Conservation (phyloP, 345 rosid genomes). For the Toxicodendron radicans region DNA sequence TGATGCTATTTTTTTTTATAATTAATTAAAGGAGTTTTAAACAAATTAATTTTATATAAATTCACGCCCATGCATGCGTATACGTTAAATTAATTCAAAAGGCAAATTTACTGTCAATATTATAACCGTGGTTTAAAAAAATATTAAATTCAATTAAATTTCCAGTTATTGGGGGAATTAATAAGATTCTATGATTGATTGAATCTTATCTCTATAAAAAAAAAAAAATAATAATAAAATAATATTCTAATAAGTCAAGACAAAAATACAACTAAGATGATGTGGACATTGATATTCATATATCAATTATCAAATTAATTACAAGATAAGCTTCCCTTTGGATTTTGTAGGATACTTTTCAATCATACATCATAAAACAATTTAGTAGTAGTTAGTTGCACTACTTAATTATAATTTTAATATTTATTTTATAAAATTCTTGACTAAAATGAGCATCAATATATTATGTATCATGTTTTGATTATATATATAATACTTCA, state of each 20-base stretch:
- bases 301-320: not conserved
- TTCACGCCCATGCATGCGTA: too few relatives aligned
- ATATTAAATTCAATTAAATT: too few relatives aligned
- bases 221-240: not conserved
- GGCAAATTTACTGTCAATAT: too few relatives aligned
- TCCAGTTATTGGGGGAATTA: too few relatives aligned
- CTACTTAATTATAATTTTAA: not conserved
- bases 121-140: too few relatives aligned
- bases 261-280: constrained; percentile 16
- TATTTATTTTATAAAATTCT: not conserved
- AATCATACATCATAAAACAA: not conserved
- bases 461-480: too few relatives aligned
- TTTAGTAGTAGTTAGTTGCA: not conserved
- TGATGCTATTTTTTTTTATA: too few relatives aligned
- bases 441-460: too few relatives aligned
- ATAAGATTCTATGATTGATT: not conserved
- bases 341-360: constrained; percentile 1
- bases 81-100: too few relatives aligned
- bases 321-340: not conserved
- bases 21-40: too few relatives aligned
- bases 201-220: not conserved
- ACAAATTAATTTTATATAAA: too few relatives aligned
- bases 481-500: too few relatives aligned
- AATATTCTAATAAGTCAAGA: not conserved
- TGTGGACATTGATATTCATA: not conserved